Conservation (phyloP, 176 grass and related monocot genomes). For the Zoysia japonica region DNA sequence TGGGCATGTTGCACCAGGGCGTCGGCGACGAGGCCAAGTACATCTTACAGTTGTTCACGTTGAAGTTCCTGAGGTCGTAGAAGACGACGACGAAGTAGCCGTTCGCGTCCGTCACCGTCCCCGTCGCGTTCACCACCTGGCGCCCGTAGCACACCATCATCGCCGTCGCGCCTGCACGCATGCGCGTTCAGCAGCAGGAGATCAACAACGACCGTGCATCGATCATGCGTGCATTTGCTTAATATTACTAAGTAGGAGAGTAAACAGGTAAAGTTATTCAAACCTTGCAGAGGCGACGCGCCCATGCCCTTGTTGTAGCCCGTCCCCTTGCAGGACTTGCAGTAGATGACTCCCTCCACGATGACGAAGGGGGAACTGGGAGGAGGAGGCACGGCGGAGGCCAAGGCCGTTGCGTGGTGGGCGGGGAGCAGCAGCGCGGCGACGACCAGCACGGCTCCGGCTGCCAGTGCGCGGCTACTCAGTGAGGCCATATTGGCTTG, state of each 20-base stretch:
- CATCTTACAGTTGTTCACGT: conserved; percentile 40
- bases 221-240: no score
- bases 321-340: conserved; percentile 53
- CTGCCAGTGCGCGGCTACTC: neutral
- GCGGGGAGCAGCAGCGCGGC: conserved; percentile 29
- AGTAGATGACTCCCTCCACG: conserved; percentile 63
- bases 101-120: conserved; percentile 43
- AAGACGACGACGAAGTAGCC: conserved; percentile 58
- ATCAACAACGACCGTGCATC: no score
- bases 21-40: conserved; percentile 49
- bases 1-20: conserved; percentile 41
- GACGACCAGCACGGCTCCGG: conserved; percentile 3
- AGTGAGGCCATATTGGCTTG: neutral
- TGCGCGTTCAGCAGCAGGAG: no score
- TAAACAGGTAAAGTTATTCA: no score
- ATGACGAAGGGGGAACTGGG: conserved; percentile 33
- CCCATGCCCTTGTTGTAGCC: conserved; percentile 44
- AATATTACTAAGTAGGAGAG: no score
- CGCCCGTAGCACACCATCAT: conserved; percentile 56
- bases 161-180: conserved; percentile 38
- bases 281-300: conserved; percentile 58
- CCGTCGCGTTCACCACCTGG: conserved; percentile 55
- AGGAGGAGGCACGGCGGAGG: neutral
- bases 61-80: conserved; percentile 53
- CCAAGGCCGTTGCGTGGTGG: neutral